Conservation (phyloP, 352 stramenopile genomes). For the Pilasporangium apinafurcum region DNA sequence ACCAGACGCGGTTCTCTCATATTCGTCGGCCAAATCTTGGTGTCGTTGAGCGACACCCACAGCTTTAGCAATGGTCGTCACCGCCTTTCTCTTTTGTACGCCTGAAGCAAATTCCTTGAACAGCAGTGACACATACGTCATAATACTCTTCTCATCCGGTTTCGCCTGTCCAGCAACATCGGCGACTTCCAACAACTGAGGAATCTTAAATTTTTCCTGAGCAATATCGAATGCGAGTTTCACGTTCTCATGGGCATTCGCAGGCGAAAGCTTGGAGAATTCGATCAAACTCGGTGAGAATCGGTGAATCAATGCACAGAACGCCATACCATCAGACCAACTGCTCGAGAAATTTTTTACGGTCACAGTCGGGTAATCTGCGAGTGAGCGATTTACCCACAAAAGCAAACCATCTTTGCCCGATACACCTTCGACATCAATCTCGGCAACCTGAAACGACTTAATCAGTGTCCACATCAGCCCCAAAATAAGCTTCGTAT, state of each 20-base stretch:
- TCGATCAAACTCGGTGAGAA: conserved; percentile 85
- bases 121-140: conserved; percentile 88
- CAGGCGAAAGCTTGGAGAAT: conserved; percentile 63
- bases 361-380: conserved; percentile 77
- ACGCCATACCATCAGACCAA: conserved; percentile 86
- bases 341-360: conserved; percentile 88
- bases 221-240: conserved; percentile 83
- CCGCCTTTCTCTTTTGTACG: conserved; percentile 85
- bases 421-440: conserved; percentile 85
- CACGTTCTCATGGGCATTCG: conserved; percentile 66
- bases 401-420: conserved; percentile 88
- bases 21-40: conserved; percentile 74
- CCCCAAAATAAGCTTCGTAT: conserved; percentile 88
- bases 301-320: conserved; percentile 88
- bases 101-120: conserved; percentile 90
- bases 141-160: conserved; percentile 90
- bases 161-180: conserved; percentile 82
- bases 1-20: conserved; percentile 56
- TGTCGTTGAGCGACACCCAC: conserved; percentile 88
- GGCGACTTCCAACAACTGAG: conserved; percentile 79
- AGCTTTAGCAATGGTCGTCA: conserved; percentile 88
- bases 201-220: conserved; percentile 83
- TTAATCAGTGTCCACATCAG: conserved; percentile 93
- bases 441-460: conserved; percentile 82
- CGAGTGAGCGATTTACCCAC: conserved; percentile 84